Evolutionary conservation across 139 green algal species (phyloP).

Genomic region (Spirogloea muscicola): DNA sequence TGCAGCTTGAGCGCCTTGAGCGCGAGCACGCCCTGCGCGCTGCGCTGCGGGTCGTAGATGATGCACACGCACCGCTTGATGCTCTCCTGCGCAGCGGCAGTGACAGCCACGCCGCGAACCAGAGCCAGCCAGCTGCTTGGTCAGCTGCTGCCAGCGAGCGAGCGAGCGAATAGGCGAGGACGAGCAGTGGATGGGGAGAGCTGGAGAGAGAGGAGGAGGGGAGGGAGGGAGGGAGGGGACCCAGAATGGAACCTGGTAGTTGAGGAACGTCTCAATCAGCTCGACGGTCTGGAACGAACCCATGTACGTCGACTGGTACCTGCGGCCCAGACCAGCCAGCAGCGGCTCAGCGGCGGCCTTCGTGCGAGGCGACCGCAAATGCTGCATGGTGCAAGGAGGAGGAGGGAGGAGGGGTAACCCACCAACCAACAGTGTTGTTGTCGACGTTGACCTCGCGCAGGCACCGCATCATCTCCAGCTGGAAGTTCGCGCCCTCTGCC

Average conservation of each 20-base stretch:
- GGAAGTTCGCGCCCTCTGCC: constrained; percentile 78
- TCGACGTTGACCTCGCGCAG: constrained; percentile 96
- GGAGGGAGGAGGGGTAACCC: not conserved
- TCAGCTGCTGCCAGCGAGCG: too few relatives aligned
- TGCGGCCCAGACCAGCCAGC: too few relatives aligned
- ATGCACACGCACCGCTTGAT: constrained; percentile 95
- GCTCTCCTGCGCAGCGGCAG: constrained; percentile 70
- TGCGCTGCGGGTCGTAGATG: constrained; percentile 80
- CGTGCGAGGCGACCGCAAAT: not conserved
- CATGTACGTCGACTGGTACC: constrained; percentile 77
- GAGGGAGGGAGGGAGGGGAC: too few relatives aligned
- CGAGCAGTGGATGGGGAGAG: too few relatives aligned
- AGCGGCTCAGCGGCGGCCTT: too few relatives aligned
- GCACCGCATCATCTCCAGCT: constrained; percentile 98
- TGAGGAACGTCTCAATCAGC: constrained; percentile 97
- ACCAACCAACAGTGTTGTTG: constrained; percentile 98
- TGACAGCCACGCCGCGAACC: too few relatives aligned
- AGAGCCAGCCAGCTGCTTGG: too few relatives aligned
- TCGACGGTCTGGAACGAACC: constrained; percentile 87
- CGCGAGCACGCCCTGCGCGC: constrained; percentile 49
- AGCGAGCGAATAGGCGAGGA: too few relatives aligned
- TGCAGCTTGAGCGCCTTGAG: constrained; percentile 83
- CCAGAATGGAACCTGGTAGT: constrained; percentile 86
- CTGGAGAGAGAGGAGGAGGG: too few relatives aligned
- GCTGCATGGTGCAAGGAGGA: not conserved